Conservation (phyloP, 2,329 filamentous ascomycete genomes). For the Polytolypa hystricis region DNA sequence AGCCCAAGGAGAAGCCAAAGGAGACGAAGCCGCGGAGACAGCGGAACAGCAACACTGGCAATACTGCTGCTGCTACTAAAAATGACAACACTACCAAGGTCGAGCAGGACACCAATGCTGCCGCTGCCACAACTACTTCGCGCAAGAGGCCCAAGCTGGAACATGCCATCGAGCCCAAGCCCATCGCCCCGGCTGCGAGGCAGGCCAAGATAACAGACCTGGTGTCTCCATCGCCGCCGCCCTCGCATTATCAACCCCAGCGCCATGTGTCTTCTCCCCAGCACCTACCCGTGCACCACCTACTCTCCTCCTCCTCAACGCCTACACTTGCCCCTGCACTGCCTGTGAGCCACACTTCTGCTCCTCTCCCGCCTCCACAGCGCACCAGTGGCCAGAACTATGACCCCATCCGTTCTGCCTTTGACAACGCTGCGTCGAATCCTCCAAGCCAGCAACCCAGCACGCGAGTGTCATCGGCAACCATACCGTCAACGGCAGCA, state of each 20-base stretch:
- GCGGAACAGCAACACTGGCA: slow-evolving; percentile 7
- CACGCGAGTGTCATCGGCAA: too few relatives aligned
- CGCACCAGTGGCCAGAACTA: slow-evolving; percentile 72
- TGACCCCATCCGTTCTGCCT: slow-evolving; percentile 76
- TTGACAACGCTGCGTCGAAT: slow-evolving; percentile 28
- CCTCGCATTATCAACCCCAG: slow-evolving; percentile 8
- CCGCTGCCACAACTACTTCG: slow-evolving; percentile 13
- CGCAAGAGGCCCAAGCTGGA: slow-evolving; percentile 40
- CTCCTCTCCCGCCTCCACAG: slow-evolving; percentile 37
- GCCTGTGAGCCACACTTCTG: slow-evolving; percentile 33
- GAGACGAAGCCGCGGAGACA: slow-evolving; percentile 9
- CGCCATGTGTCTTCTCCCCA: slow-evolving; percentile 7
- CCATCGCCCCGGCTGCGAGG: slow-evolving; percentile 17
- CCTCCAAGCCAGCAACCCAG: slow-evolving; percentile 30
- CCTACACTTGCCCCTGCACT: too few relatives aligned
- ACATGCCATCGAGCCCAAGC: slow-evolving; percentile 15
- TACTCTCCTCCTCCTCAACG: slow-evolving; percentile 9
- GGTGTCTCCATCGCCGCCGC: slow-evolving; percentile 18
- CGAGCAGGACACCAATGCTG: slow-evolving; percentile 15
- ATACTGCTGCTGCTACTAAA: neutral
- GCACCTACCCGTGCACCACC: slow-evolving; percentile 9
- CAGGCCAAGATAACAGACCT: slow-evolving; percentile 33
- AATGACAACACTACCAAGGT: slow-evolving; percentile 13
- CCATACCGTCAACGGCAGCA: slow-evolving; percentile 61
- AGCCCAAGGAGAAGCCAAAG: slow-evolving; percentile 9